Evolutionary conservation across 2,329 filamentous ascomycete species (phyloP).

Genomic region (Nigrospora osmanthi): DNA sequence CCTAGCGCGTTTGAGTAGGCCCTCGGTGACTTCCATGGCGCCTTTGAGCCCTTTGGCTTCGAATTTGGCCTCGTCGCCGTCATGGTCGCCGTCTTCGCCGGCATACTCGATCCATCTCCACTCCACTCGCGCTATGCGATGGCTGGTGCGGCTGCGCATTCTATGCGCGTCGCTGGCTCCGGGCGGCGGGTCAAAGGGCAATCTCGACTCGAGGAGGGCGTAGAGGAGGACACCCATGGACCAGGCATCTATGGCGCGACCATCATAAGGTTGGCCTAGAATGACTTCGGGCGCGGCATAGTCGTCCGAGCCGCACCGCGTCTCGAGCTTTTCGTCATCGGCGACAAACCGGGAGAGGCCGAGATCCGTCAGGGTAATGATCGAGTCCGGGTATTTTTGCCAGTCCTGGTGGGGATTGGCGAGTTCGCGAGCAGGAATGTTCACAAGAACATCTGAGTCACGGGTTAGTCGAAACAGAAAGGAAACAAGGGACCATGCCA

Average conservation of each 20-base stretch:
- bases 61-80: slow-evolving; percentile 53
- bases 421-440: slow-evolving; percentile 63
- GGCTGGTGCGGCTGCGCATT: slow-evolving; percentile 74
- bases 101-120: slow-evolving; percentile 91
- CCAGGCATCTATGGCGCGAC: slow-evolving; percentile 88
- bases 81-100: slow-evolving; percentile 80
- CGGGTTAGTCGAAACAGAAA: slow-evolving; percentile 7
- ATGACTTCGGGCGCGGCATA: slow-evolving; percentile 96
- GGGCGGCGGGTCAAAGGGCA: slow-evolving; percentile 88
- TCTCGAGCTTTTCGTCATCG: slow-evolving; percentile 82
- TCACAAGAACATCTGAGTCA: slow-evolving; percentile 76
- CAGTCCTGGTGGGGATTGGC: slow-evolving; percentile 59
- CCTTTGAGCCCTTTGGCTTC: slow-evolving; percentile 60
- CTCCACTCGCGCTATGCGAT: slow-evolving; percentile 91
- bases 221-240: slow-evolving; percentile 90
- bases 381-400: slow-evolving; percentile 67
- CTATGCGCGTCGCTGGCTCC: slow-evolving; percentile 69
- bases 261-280: slow-evolving; percentile 91
- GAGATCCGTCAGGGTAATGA: slow-evolving; percentile 85
- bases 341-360: slow-evolving; percentile 82
- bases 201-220: slow-evolving; percentile 81
- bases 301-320: slow-evolving; percentile 91
- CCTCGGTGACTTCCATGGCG: slow-evolving; percentile 76
- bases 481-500: not conserved
- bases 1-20: slow-evolving; percentile 72